Conservation (phyloP, 805 yeast species). For the Kluyveromyces starmeri region DNA sequence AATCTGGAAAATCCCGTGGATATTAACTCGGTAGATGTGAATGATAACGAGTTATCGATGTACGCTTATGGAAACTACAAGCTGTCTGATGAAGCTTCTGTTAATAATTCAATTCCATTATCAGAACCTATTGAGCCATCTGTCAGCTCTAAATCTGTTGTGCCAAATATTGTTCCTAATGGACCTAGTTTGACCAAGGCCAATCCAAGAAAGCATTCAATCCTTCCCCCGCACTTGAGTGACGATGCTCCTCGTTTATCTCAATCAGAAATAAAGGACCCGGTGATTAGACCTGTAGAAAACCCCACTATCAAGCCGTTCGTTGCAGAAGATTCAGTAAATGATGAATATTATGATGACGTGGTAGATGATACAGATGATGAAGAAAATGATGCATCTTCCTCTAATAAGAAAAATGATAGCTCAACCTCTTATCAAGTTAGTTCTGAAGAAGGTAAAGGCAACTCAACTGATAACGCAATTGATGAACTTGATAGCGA, state of each 20-base stretch:
- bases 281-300: slow-evolving; percentile 23
- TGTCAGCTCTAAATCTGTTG: too few relatives aligned
- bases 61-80: slow-evolving; percentile 9
- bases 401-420: slow-evolving; percentile 14
- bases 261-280: slow-evolving; percentile 6
- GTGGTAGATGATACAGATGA: slow-evolving; percentile 37
- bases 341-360: slow-evolving; percentile 40
- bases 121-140: too few relatives aligned
- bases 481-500: slow-evolving; percentile 8
- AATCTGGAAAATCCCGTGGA: too few relatives aligned
- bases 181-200: too few relatives aligned
- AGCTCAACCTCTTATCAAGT: slow-evolving; percentile 1
- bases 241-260: neutral
- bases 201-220: too few relatives aligned
- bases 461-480: slow-evolving; percentile 12
- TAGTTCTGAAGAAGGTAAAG: slow-evolving; percentile 18
- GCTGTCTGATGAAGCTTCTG: neutral
- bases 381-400: slow-evolving; percentile 23
- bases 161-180: too few relatives aligned
- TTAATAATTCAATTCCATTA: too few relatives aligned
- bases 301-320: slow-evolving; percentile 15
- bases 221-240: neutral
- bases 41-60: slow-evolving; percentile 6
- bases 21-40: too few relatives aligned
- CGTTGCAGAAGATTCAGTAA: slow-evolving; percentile 14